phyloP scores from a whole-genome alignment of 306 rosid genomes.

The Pyrus pyrifolia region DNA sequence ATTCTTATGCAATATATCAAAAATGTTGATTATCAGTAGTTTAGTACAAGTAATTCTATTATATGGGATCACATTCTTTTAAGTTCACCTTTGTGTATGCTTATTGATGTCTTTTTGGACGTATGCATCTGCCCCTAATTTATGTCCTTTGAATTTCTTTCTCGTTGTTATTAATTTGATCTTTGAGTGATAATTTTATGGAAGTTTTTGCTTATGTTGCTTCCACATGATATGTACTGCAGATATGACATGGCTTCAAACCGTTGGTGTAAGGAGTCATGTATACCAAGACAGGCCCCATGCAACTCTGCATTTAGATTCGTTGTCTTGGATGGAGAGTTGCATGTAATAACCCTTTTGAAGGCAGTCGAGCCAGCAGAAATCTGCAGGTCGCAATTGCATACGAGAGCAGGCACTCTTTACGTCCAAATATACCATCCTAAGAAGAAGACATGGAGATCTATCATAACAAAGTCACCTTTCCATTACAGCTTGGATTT shows the following conservation, averaged over 20 bases:
- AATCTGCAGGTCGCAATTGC: slow-evolving; percentile 42
- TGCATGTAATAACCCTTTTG: slow-evolving; percentile 49
- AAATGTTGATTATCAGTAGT: background rate
- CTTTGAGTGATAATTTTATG: slow-evolving; percentile 1
- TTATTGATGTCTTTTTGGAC: background rate
- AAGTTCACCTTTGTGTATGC: background rate
- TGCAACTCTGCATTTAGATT: slow-evolving; percentile 44
- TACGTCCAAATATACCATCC: slow-evolving; percentile 77
- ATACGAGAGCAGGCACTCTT: slow-evolving; percentile 48
- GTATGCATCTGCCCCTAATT: slow-evolving; percentile 2
- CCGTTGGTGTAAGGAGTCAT: slow-evolving; percentile 59
- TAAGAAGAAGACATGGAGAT: slow-evolving; percentile 68
- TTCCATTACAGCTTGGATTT: slow-evolving; percentile 48
- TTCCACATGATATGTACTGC: slow-evolving; percentile 23
- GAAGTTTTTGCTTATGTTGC: slow-evolving; percentile 5
- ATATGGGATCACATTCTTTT: background rate
- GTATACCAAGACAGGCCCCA: slow-evolving; percentile 51
- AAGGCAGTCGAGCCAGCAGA: slow-evolving; percentile 29
- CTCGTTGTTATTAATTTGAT: background rate
- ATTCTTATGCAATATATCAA: background rate
- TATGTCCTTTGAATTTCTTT: slow-evolving; percentile 1
- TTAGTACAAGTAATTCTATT: background rate
- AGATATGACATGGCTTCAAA: slow-evolving; percentile 71
- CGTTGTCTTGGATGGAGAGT: slow-evolving; percentile 52
- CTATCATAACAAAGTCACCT: slow-evolving; percentile 51